A percentile compares a stretch with the other conserved stretches of the same genome.
Conservation (phyloP, 2,329 filamentous ascomycete genomes). For the Cytospora leucostoma region DNA sequence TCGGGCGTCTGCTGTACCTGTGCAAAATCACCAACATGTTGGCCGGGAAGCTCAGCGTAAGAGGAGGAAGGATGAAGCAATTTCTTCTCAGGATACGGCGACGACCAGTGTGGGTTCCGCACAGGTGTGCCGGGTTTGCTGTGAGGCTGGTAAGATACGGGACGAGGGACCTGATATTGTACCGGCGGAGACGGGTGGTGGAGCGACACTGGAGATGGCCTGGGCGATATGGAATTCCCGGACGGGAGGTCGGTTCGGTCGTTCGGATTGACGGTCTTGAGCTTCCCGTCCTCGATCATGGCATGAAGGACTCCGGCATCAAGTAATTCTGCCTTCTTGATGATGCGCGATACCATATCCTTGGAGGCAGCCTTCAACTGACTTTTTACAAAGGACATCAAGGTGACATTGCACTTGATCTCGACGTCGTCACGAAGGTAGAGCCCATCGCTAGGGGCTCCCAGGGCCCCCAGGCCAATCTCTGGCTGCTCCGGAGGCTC, state of each 20-base stretch:
- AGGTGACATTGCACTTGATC: slow-evolving; percentile 67
- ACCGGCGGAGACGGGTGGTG: slow-evolving; percentile 11
- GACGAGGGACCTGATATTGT: slow-evolving; percentile 46
- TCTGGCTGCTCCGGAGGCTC: slow-evolving; percentile 64
- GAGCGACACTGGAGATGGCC: slow-evolving; percentile 6
- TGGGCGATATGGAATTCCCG: slow-evolving; percentile 10
- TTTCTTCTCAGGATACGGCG: slow-evolving; percentile 28
- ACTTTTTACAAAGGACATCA: slow-evolving; percentile 66
- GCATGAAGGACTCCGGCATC: slow-evolving; percentile 66
- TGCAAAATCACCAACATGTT: not conserved
- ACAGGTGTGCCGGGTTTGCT: slow-evolving; percentile 38
- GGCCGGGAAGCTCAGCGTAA: slow-evolving; percentile 44
- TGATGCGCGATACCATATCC: slow-evolving; percentile 67
- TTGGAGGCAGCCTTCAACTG: slow-evolving; percentile 67
- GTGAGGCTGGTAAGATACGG: slow-evolving; percentile 39
- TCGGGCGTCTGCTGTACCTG: slow-evolving; percentile 1
- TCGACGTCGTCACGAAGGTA: slow-evolving; percentile 72
- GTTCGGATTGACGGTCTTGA: slow-evolving; percentile 59
- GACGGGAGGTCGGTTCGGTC: slow-evolving; percentile 45
- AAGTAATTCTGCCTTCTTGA: slow-evolving; percentile 70
- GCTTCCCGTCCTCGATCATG: slow-evolving; percentile 66
- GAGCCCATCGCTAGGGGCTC: slow-evolving; percentile 63
- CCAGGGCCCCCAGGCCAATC: slow-evolving; percentile 59
- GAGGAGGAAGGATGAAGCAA: slow-evolving; percentile 33
- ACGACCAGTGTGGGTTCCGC: slow-evolving; percentile 31